Evolutionary conservation across 306 rosid species (phyloP).

Genomic region (Prunus mira): DNA sequence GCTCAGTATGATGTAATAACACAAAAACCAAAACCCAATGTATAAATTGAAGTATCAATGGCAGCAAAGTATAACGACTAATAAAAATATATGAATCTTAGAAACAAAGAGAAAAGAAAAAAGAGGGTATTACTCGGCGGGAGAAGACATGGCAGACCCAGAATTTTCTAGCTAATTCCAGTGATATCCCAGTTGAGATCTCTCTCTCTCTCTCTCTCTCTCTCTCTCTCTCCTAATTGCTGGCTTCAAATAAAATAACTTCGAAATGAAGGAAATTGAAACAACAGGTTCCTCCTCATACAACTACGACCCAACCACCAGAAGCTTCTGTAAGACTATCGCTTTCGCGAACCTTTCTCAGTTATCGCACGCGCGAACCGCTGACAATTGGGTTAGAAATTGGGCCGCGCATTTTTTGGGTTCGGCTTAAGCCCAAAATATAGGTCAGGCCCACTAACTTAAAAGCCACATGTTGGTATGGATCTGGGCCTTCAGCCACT

Average conservation of each 20-base stretch:
- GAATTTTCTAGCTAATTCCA: constrained; percentile 22
- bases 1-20: not conserved
- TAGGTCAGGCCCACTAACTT: not conserved
- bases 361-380: not conserved
- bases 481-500: not conserved
- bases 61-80: not conserved
- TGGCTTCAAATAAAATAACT: not conserved
- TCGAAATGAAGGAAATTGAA: not conserved
- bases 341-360: not conserved
- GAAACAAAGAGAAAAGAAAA: not conserved
- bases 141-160: constrained; percentile 68
- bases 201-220: not conserved
- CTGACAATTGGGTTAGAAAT: not conserved
- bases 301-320: constrained; percentile 2
- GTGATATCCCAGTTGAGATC: constrained; percentile 12
- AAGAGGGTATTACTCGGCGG: constrained; percentile 68
- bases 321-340: constrained; percentile 10
- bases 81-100: not conserved
- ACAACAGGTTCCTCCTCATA: not conserved
- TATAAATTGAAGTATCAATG: not conserved
- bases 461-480: not conserved
- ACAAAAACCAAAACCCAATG: not conserved
- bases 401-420: not conserved
- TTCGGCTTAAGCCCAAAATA: not conserved
- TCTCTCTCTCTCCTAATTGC: not conserved